phyloP scores from a whole-genome alignment of 768 basidiomycete genomes.

The Gloeophyllum trabeum region DNA sequence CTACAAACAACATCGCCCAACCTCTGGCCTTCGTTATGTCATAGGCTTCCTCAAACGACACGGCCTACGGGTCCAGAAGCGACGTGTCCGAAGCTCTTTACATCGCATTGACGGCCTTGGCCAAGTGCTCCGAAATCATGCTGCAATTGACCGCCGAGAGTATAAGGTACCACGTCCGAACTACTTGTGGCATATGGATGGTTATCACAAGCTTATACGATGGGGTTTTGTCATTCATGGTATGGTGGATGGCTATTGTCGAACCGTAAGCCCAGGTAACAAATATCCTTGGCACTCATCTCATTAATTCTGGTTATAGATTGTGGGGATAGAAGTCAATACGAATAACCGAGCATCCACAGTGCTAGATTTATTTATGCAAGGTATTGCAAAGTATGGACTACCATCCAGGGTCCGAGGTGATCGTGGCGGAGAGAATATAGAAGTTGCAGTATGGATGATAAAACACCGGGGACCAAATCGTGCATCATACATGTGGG shows the following conservation, averaged over 20 bases:
- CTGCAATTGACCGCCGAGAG: conserved; percentile 5
- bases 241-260: conserved; percentile 26
- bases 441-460: conserved; percentile 16
- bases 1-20: conserved; percentile 10
- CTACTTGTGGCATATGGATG: conserved; percentile 13
- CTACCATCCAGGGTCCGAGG: conserved; percentile 15
- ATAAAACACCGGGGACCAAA: conserved; percentile 14
- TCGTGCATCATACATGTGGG: conserved; percentile 17
- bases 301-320: conserved; percentile 4
- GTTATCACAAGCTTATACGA: conserved; percentile 13
- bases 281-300: not conserved
- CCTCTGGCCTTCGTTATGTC: conserved; percentile 18
- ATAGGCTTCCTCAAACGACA: conserved; percentile 16
- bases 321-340: conserved; percentile 11
- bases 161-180: conserved; percentile 10
- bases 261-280: conserved; percentile 13
- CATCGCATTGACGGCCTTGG: not conserved
- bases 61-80: conserved; percentile 15
- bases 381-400: conserved; percentile 7
- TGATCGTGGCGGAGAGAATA: conserved; percentile 19
- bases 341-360: conserved; percentile 16
- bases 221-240: conserved; percentile 11
- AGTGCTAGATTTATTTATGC: conserved; percentile 14
- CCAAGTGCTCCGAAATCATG: not conserved
- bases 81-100: conserved; percentile 6